Evolutionary conservation across 352 stramenopile species (phyloP).

Genomic region (Pythium folliculosum): DNA sequence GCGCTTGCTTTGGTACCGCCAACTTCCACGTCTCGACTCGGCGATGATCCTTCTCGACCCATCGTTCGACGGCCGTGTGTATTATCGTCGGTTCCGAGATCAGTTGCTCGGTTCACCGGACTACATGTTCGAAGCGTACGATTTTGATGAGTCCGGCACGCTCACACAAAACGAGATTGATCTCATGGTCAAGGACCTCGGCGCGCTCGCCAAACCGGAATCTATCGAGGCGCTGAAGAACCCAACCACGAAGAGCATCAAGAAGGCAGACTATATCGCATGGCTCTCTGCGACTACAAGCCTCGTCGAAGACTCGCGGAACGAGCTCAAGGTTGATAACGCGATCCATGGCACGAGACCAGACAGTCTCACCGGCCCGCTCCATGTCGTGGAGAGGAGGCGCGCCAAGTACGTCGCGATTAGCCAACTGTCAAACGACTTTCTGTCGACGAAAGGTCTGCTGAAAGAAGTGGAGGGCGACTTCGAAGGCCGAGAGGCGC

Average conservation of each 20-base stretch:
- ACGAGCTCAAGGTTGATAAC: conserved; percentile 91
- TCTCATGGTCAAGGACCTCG: conserved; percentile 69
- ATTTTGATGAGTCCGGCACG: conserved; percentile 61
- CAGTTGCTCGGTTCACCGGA: conserved; percentile 42
- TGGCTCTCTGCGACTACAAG: conserved; percentile 72
- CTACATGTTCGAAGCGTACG: conserved; percentile 75
- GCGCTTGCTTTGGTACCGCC: conserved; percentile 60
- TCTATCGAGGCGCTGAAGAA: conserved; percentile 48
- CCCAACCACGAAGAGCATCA: conserved; percentile 39
- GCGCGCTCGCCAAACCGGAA: conserved; percentile 41
- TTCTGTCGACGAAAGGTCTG: conserved; percentile 75
- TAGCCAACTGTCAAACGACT: conserved; percentile 89
- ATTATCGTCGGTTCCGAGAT: conserved; percentile 64
- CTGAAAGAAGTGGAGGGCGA: conserved; percentile 77
- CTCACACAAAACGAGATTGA: conserved; percentile 66
- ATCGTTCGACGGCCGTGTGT: conserved; percentile 80
- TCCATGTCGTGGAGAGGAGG: conserved; percentile 87
- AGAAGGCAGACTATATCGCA: conserved; percentile 45
- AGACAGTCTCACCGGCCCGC: conserved; percentile 90
- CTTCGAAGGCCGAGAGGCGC: conserved; percentile 74
- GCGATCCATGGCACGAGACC: conserved; percentile 89
- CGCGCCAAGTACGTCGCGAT: conserved; percentile 95
- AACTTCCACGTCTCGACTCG: conserved; percentile 67
- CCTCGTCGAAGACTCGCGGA: conserved; percentile 48
- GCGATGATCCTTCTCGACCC: conserved; percentile 76